Evolutionary conservation across 2,329 filamentous ascomycete species (phyloP).

Genomic region (Aureobasidium leucospermi): DNA sequence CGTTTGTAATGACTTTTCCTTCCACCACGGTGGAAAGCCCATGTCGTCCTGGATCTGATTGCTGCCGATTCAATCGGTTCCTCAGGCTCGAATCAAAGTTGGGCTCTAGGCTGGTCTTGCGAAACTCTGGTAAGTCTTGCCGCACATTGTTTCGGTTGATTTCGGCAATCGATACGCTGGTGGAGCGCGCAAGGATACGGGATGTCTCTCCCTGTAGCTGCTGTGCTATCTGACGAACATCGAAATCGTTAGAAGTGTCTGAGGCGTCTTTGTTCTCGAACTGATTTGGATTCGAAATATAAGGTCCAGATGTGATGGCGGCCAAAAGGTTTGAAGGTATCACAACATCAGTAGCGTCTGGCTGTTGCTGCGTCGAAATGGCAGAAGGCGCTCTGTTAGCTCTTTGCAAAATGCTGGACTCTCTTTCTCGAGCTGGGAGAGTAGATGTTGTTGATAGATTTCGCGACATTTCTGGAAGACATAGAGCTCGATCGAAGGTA

Average conservation of each 20-base stretch:
- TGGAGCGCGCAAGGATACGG: neutral
- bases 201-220: neutral
- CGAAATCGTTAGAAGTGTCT: neutral
- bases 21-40: neutral
- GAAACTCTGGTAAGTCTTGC: neutral
- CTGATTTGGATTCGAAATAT: neutral
- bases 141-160: neutral
- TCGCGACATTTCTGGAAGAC: neutral
- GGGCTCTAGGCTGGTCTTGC: slow-evolving; percentile 10
- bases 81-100: neutral
- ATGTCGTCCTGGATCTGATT: neutral
- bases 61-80: neutral
- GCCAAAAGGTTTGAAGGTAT: neutral
- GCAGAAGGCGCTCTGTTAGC: neutral
- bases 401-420: neutral
- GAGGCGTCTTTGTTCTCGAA: neutral
- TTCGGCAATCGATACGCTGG: slow-evolving; percentile 1
- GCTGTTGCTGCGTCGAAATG: neutral
- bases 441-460: neutral
- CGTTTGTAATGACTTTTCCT: neutral
- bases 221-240: neutral
- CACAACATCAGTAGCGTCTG: neutral
- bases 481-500: neutral
- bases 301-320: neutral
- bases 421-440: neutral